Conservation (phyloP, 352 stramenopile species). For the Pythium oligandrum region DNA sequence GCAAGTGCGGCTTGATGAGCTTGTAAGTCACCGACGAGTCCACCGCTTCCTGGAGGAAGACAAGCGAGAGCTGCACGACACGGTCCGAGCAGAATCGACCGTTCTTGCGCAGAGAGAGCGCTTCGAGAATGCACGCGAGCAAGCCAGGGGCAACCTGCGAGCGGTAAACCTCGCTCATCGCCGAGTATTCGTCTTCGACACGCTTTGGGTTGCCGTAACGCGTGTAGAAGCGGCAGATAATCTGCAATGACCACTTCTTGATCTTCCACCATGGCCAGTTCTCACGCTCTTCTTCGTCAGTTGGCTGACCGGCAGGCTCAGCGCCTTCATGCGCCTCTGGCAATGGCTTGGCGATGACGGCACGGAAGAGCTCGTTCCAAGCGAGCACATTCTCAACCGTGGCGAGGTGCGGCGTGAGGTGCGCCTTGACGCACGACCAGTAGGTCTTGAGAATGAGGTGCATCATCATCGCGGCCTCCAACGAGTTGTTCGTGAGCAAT, state of each 20-base stretch:
- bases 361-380: constrained; percentile 91
- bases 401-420: constrained; percentile 81
- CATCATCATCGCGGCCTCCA: constrained; percentile 93
- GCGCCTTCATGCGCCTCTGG: constrained; percentile 81
- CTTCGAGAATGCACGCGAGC: constrained; percentile 82
- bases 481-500: constrained; percentile 71
- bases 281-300: constrained; percentile 88
- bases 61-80: constrained; percentile 92
- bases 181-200: constrained; percentile 82
- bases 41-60: constrained; percentile 92
- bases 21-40: constrained; percentile 97
- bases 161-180: constrained; percentile 93
- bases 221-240: constrained; percentile 96
- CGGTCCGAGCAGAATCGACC: constrained; percentile 96
- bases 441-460: constrained; percentile 97
- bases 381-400: constrained; percentile 86
- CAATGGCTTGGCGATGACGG: constrained; percentile 88
- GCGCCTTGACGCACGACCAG: constrained; percentile 96
- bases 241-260: constrained; percentile 98
- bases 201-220: constrained; percentile 96
- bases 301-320: constrained; percentile 86
- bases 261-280: constrained; percentile 97
- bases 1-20: constrained; percentile 96
- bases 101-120: constrained; percentile 89
- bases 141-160: constrained; percentile 89